These are phyloP conservation scores for Mortierella sp. DNA, from an alignment of 371 early-diverging fungal genomes.

Conservation along the genomic window DNA sequence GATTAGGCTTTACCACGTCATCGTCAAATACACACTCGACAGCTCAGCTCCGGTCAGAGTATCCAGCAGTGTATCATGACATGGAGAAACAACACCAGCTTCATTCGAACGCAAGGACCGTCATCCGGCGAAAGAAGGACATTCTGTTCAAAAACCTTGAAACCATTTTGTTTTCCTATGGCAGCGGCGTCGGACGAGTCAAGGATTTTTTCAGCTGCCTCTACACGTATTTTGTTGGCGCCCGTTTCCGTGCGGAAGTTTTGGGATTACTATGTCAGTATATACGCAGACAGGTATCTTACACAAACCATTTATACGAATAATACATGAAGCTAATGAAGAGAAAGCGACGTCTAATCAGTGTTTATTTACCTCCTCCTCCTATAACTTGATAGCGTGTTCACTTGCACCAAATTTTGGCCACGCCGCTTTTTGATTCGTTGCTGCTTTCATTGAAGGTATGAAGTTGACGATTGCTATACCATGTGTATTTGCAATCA, in stretches of 20 bases:
- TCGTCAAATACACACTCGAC: not conserved
- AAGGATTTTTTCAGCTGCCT: conserved; percentile 68
- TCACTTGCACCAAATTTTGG: conserved; percentile 71
- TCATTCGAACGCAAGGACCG: conserved; percentile 25
- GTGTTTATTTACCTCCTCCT: not conserved
- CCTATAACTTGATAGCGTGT: conserved; percentile 57
- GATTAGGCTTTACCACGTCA: conserved; percentile 8
- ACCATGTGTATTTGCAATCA: not conserved
- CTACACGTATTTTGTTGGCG: conserved; percentile 66
- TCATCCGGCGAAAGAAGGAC: conserved; percentile 45
- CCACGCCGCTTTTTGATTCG: conserved; percentile 68
- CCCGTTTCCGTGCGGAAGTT: conserved; percentile 67
- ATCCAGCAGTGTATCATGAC: conserved; percentile 24
- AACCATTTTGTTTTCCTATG: conserved; percentile 38
- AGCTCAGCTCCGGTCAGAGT: conserved; percentile 7
- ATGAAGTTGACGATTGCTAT: conserved; percentile 8
- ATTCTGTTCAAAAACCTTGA: conserved; percentile 45
- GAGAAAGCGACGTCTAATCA: not conserved
- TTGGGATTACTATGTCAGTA: conserved; percentile 70
- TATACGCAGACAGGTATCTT: conserved; percentile 65
- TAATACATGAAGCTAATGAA: not conserved
- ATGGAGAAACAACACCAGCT: conserved; percentile 37
- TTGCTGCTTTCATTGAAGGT: conserved; percentile 73
- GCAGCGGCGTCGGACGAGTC: conserved; percentile 44
- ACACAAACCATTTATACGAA: not conserved